A percentile compares a stretch with the other conserved stretches of the same genome.
Evolutionary conservation across 2,329 filamentous ascomycete species (phyloP).

Genomic region (Diaporthe nobilis): DNA sequence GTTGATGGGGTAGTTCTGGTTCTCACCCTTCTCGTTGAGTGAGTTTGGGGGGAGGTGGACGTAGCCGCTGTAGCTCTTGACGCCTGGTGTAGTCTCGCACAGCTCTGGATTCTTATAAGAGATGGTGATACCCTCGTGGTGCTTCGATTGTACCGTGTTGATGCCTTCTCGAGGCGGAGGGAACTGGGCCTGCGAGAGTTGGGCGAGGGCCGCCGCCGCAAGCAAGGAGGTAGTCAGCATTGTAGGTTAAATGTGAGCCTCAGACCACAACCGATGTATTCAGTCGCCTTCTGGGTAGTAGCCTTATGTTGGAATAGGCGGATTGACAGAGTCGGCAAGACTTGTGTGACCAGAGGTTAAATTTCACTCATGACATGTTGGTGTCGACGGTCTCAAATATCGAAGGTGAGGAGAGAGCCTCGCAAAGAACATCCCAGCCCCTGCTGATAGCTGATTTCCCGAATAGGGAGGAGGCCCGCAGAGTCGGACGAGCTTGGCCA

Average conservation of each 20-base stretch:
- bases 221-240: constrained; percentile 30
- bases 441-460: constrained; percentile 21
- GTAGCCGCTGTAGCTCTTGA: constrained; percentile 74
- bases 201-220: constrained; percentile 16
- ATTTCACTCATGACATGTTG: background rate
- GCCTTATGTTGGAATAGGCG: background rate
- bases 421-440: background rate
- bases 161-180: constrained; percentile 38
- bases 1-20: constrained; percentile 66
- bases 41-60: constrained; percentile 67
- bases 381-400: background rate
- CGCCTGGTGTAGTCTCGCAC: constrained; percentile 76
- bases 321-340: background rate
- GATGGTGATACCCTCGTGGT: constrained; percentile 75
- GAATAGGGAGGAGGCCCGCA: constrained; percentile 12
- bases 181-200: constrained; percentile 38
- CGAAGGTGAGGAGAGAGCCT: background rate
- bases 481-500: constrained; percentile 6
- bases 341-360: background rate
- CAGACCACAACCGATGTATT: background rate
- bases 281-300: background rate
- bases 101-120: constrained; percentile 74
- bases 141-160: constrained; percentile 38
- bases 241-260: background rate
- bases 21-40: constrained; percentile 45